Base-by-base conservation (phyloP, 306 rosid genomes). In the Styphnolobium japonicum region DNA sequence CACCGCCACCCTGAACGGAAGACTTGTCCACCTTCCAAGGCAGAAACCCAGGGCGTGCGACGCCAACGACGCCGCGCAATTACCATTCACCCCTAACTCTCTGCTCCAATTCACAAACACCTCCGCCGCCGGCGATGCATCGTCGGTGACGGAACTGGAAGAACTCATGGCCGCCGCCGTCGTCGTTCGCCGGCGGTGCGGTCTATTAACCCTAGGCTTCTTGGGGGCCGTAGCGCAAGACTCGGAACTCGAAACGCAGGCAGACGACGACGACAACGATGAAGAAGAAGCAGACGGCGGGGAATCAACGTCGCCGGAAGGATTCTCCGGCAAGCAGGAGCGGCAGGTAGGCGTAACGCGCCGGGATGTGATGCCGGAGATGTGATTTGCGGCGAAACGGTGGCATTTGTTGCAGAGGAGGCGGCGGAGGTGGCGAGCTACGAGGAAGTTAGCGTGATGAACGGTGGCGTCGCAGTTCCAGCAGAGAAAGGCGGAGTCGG, bases 401-500 rank as follows among this genome's bases (percentile, higher is more conserved):
- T 75, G 0, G 25, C 86, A 82, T 10, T 37, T 2, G 64, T 45
- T 49, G 45, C 86, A 86, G 39, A 86, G 51, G 1, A 66, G 14
- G 14, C 66, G 69, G 2, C 89, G 80, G 48, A 19, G 34, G 51
- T 86, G 89, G 4, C 89, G 86, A 70, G 86, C 89, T 2, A 86
- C 89, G 42, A 86, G 80, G 53, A 86, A 82, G 58, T 86, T 86
- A 0, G 85, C 89, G n/a, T 55, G 0, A 19, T 86, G 89, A 16
- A 82, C 82, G 52, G 33, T 5, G 45, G 22, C 37, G 52, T 86
- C 89, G 2, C 89, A 86, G 33, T 39, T 58, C 18, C 36, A 14
- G 65, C 89, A 86, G 40, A 86, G 86, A 52, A 82, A 86, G 8
- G 89, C 89, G 3, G 89, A 79, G 55, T 86, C 89, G 1, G 89